Conservation (phyloP, 208 protist genomes). For the Phytomonas serpens region DNA sequence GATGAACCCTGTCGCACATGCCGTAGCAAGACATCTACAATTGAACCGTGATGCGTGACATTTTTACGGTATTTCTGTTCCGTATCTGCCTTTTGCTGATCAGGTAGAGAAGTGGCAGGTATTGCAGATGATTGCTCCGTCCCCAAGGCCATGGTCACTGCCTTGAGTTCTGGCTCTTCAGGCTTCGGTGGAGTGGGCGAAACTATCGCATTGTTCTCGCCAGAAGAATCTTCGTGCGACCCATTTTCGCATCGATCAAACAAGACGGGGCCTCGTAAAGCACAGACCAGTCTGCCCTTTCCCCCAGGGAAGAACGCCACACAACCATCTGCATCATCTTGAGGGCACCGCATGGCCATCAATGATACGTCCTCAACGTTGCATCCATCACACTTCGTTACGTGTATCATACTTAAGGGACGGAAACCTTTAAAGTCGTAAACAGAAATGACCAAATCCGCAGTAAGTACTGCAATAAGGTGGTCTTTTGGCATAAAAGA, state of each 20-base stretch:
- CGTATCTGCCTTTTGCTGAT: conserved; percentile 9
- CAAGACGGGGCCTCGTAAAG: conserved; percentile 55
- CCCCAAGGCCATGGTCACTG: background rate
- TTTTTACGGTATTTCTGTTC: background rate
- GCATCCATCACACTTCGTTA: conserved; percentile 27
- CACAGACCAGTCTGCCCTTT: conserved; percentile 44
- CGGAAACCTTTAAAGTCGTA: conserved; percentile 63
- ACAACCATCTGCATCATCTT: conserved; percentile 56
- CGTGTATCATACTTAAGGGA: conserved; percentile 39
- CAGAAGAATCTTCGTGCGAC: background rate
- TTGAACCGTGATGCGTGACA: background rate
- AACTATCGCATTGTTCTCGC: background rate
- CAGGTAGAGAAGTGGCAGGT: background rate
- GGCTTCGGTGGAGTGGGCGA: background rate
- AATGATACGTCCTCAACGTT: conserved; percentile 50
- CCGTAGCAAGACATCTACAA: background rate
- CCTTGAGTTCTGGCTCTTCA: background rate
- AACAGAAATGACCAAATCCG: conserved; percentile 61
- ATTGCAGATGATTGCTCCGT: background rate
- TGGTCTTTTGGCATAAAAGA: conserved; percentile 39
- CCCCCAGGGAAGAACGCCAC: conserved; percentile 38
- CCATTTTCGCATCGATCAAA: conserved; percentile 28
- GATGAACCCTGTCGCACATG: background rate
- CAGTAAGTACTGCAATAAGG: conserved; percentile 50
- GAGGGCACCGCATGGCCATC: conserved; percentile 45